phyloP scores from a whole-genome alignment of 805 yeast species.

The Candida tibetensis region DNA sequence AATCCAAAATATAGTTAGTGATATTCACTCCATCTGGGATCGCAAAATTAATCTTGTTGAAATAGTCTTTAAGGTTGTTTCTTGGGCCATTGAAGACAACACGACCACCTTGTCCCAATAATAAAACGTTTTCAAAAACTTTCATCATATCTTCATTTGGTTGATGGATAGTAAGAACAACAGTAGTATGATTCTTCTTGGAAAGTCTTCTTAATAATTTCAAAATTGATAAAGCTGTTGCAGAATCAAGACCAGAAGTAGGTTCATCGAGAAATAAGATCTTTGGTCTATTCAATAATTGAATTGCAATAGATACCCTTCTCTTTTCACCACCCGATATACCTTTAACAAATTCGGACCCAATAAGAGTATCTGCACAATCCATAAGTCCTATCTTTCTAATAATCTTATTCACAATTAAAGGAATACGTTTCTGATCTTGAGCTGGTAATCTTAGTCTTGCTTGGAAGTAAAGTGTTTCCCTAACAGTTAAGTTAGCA shows the following conservation, averaged over 20 bases:
- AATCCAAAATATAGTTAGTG: slow-evolving; percentile 22
- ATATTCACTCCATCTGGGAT: slow-evolving; percentile 15
- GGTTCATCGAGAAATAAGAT: slow-evolving; percentile 27
- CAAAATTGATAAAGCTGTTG: slow-evolving; percentile 22
- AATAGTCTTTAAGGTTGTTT: slow-evolving; percentile 9
- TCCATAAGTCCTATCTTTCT: slow-evolving; percentile 23
- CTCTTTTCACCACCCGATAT: slow-evolving; percentile 29
- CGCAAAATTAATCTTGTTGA: slow-evolving; percentile 10
- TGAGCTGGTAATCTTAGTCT: slow-evolving; percentile 19
- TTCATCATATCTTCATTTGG: slow-evolving; percentile 23
- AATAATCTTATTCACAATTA: slow-evolving; percentile 14
- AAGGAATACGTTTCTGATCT: slow-evolving; percentile 17
- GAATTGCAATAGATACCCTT: slow-evolving; percentile 29
- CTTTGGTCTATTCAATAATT: slow-evolving; percentile 22
- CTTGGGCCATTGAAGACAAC: slow-evolving; percentile 22
- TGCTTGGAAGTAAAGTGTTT: slow-evolving; percentile 25
- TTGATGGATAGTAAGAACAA: slow-evolving; percentile 25
- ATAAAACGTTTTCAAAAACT: slow-evolving; percentile 18
- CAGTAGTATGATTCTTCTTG: slow-evolving; percentile 17
- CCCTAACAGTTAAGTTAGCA: slow-evolving; percentile 24
- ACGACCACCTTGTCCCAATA: slow-evolving; percentile 23
- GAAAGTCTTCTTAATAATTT: slow-evolving; percentile 18
- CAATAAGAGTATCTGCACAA: slow-evolving; percentile 27
- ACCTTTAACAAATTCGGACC: slow-evolving; percentile 21
- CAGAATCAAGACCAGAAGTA: slow-evolving; percentile 26